Evolutionary conservation across 495 filamentous ascomycete genomes (phyloP).

Genomic region (Astrothelium subdiscretum): DNA sequence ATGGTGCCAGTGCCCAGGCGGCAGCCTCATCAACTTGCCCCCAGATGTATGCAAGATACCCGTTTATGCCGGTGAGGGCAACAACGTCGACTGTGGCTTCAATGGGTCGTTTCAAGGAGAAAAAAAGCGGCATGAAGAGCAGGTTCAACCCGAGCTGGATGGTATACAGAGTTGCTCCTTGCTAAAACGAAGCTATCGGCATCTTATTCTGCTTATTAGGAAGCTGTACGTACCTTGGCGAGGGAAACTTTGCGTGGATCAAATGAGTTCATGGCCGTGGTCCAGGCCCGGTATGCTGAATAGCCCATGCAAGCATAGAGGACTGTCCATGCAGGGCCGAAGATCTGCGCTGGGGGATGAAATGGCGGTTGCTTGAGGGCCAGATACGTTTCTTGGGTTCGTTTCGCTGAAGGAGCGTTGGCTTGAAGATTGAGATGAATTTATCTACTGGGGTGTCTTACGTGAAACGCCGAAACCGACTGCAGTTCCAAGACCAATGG

Average conservation of each 20-base stretch:
- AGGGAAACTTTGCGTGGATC: conserved; percentile 26
- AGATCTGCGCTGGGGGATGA: conserved; percentile 66
- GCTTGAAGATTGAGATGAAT: not conserved
- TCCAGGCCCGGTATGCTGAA: conserved; percentile 59
- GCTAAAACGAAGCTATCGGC: conserved; percentile 21
- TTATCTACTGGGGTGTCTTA: conserved; percentile 39
- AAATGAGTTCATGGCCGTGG: conserved; percentile 44
- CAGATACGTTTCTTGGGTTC: conserved; percentile 51
- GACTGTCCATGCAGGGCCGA: conserved; percentile 74
- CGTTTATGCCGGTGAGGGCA: conserved; percentile 54
- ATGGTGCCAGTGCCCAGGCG: conserved; percentile 65
- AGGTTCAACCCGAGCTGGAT: conserved; percentile 76
- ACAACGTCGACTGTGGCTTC: conserved; percentile 67
- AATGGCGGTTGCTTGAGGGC: conserved; percentile 67
- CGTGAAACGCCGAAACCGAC: conserved; percentile 21
- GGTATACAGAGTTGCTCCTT: conserved; percentile 66
- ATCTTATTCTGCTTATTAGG: conserved; percentile 22
- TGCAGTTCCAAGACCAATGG: conserved; percentile 48
- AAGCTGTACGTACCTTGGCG: conserved; percentile 29
- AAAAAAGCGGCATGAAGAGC: conserved; percentile 92
- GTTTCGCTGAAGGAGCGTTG: conserved; percentile 31
- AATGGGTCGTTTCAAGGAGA: conserved; percentile 54
- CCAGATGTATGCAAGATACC: conserved; percentile 62
- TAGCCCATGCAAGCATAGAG: conserved; percentile 89
- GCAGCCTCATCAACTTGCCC: conserved; percentile 57